Evolutionary conservation across 2,329 filamentous ascomycete genomes (phyloP).

Genomic region (Cladophialophora immunda): DNA sequence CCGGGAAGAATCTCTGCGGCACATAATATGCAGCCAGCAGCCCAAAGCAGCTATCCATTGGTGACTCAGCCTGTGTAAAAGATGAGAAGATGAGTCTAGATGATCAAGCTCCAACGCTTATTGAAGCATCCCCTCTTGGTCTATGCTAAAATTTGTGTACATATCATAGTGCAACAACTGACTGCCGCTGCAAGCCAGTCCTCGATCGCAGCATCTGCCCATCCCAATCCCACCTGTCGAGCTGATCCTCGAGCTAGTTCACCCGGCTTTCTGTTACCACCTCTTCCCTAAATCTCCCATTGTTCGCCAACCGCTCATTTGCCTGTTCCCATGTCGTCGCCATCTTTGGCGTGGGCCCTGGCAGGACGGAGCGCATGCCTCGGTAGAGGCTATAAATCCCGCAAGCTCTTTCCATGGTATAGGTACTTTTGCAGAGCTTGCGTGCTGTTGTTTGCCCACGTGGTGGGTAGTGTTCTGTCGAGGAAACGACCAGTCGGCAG

Average conservation of each 20-base stretch:
- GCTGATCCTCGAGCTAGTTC: background rate
- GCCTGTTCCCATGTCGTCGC: background rate
- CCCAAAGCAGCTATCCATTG: slow-evolving; percentile 26
- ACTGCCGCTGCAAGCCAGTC: background rate
- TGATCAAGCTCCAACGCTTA: slow-evolving; percentile 26
- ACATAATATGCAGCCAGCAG: slow-evolving; percentile 11
- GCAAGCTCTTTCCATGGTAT: background rate
- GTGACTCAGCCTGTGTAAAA: slow-evolving; percentile 27
- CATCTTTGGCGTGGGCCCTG: background rate
- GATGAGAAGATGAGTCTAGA: slow-evolving; percentile 12
- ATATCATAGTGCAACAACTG: background rate
- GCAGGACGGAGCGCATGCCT: background rate
- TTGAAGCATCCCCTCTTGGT: slow-evolving; percentile 6
- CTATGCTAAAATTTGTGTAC: background rate
- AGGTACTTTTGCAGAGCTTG: background rate
- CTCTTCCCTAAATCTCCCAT: background rate
- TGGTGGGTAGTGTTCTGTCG: background rate
- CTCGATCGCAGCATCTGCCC: background rate
- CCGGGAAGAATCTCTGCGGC: background rate
- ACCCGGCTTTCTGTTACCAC: background rate
- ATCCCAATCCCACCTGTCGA: background rate
- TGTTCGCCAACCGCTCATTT: background rate
- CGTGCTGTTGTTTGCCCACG: background rate
- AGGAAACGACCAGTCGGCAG: background rate
- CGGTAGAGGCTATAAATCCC: background rate